Evolutionary conservation across 169 alveolate genomes (phyloP), one percentile per base, ranked within the genome.

Genomic region (Toxoplasma gondii): DNA sequence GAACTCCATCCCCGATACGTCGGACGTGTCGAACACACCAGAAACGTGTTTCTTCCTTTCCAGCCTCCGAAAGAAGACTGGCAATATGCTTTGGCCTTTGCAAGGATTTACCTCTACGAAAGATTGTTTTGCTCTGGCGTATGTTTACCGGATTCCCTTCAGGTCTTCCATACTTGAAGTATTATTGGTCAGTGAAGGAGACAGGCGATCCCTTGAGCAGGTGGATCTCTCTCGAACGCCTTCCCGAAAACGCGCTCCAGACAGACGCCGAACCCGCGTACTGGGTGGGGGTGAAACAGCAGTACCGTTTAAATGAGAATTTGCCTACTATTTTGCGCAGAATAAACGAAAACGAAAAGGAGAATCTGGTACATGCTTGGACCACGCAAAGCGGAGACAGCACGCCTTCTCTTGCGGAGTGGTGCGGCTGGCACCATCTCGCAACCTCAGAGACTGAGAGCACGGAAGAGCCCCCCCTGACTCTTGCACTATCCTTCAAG

Each of bases 91-190:
- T 49, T 49, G 58, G 58, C 22, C 58, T 49, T 5, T 9, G 22
- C 27, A 49, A 12, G 58, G 12, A 49, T 49, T 0, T 17, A 49
- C 27, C 58, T 1, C 16, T 49, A 49, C 27, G 58, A 49, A 49
- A 49, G 58, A 49, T 9, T 49, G 22, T 49, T 49, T 17, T 17
- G 58, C 27, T 49, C 58, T 49, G 58, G 27, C 58, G 27, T 49
- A 49, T 17, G 58, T 0, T 49, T 49, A 49, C 58, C 22, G 58
- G 58, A 17, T 5, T 0, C 10, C 0, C 34, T 64, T 64, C 78
- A 64, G 90, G 90, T 24, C 90, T 82, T n/a, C 69, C 90, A 22
- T 82, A 82, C 38, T 82, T 31, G 58, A 82, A 82, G 67, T 82
- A 43, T 43, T 82, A 39, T 22, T 82, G 90, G 90, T 74, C 45